These are phyloP conservation scores for Colletotrichum siamense DNA, from an alignment of 2,329 filamentous ascomycete species.

Conservation along the genomic window DNA sequence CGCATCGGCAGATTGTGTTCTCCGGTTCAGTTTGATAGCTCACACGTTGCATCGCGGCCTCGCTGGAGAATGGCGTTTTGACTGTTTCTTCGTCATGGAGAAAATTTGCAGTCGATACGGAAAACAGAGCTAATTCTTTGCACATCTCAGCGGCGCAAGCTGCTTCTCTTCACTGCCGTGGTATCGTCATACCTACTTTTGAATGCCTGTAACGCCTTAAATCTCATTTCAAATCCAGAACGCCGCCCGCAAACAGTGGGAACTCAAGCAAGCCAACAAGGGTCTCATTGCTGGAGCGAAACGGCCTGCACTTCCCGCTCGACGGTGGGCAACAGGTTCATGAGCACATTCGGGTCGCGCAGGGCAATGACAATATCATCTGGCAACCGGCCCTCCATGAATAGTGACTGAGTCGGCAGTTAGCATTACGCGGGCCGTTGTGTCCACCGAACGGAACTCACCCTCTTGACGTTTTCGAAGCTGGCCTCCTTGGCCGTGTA, in stretches of 20 bases:
- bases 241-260: background rate
- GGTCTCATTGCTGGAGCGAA: constrained; percentile 3
- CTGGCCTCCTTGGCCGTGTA: constrained; percentile 86
- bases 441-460: constrained; percentile 41
- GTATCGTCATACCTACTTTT: constrained; percentile 7
- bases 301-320: constrained; percentile 66
- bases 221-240: background rate
- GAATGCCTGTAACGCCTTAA: constrained; percentile 2
- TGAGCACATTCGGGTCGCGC: constrained; percentile 80
- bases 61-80: background rate
- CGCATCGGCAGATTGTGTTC: background rate
- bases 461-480: constrained; percentile 78
- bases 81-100: background rate
- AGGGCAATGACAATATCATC: constrained; percentile 80
- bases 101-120: background rate
- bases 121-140: background rate
- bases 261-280: background rate
- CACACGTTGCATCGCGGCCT: background rate
- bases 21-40: background rate
- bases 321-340: constrained; percentile 72
- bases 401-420: constrained; percentile 47
- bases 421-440: constrained; percentile 7
- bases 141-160: background rate
- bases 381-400: constrained; percentile 56
- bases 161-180: background rate